Evolutionary conservation across 1,284 basidiomycete species (phyloP).

Genomic region (Singerocomus inundabilis): DNA sequence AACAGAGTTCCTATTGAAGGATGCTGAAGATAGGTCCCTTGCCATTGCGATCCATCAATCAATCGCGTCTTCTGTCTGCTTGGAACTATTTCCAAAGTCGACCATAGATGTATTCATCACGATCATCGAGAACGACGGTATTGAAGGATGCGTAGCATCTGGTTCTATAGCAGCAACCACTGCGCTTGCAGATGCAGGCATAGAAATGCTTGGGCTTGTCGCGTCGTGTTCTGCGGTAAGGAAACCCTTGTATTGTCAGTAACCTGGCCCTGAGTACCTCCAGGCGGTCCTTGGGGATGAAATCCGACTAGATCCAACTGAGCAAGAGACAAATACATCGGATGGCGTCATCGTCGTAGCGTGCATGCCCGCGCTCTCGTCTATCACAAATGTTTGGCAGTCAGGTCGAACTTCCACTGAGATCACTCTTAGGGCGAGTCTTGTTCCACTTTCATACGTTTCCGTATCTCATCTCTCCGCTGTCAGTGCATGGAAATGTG

Average conservation of each 20-base stretch:
- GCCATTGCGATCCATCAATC: conserved; percentile 86
- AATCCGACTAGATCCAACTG: conserved; percentile 78
- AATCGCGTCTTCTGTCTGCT: conserved; percentile 78
- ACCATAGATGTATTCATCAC: conserved; percentile 90
- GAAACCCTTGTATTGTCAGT: conserved; percentile 5
- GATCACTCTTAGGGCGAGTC: conserved; percentile 54
- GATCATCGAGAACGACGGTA: conserved; percentile 88
- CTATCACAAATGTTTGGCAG: conserved; percentile 80
- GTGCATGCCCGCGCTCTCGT: conserved; percentile 89
- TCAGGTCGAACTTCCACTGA: conserved; percentile 59
- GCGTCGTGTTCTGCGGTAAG: conserved; percentile 73
- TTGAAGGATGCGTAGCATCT: conserved; percentile 81
- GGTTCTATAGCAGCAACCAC: conserved; percentile 87
- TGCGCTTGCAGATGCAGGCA: conserved; percentile 85
- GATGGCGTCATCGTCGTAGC: conserved; percentile 70
- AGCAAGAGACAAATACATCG: conserved; percentile 58
- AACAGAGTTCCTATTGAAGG: conserved; percentile 48
- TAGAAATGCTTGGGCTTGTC: conserved; percentile 85
- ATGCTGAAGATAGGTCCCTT: conserved; percentile 88
- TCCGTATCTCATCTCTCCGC: conserved; percentile 1
- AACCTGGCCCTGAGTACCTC: background rate
- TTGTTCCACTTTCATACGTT: background rate
- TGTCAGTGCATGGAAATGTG: conserved; percentile 66
- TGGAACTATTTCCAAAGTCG: conserved; percentile 92
- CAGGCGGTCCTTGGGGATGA: conserved; percentile 56